These are phyloP conservation scores for Puccinia coronata DNA, from an alignment of 1,284 basidiomycete species.

Conservation along the genomic window DNA sequence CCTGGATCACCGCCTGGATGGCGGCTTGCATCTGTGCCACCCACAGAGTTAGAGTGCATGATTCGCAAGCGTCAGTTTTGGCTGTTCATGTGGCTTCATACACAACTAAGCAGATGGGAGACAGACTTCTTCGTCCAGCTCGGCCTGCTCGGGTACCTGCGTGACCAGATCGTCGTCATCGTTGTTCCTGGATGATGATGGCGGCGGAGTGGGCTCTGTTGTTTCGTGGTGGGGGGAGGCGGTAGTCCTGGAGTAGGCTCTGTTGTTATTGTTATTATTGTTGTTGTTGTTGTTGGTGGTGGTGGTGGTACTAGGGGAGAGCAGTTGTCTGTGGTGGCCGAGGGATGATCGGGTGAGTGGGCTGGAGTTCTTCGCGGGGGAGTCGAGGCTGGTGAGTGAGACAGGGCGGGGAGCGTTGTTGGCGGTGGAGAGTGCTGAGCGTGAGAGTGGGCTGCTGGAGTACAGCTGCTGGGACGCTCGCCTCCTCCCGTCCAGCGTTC, in stretches of 20 bases:
- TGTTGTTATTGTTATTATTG: neutral
- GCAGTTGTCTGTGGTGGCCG: neutral
- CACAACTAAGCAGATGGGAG: neutral
- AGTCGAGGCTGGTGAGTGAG: neutral
- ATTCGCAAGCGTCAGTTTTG: neutral
- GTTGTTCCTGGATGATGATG: neutral
- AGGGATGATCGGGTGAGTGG: constrained; percentile 4
- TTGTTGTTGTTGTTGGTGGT: neutral
- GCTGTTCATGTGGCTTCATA: neutral
- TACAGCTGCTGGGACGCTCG: neutral
- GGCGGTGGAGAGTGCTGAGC: neutral
- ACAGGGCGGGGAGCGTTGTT: neutral
- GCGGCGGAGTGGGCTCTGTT: neutral
- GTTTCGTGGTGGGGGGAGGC: no score
- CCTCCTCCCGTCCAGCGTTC: no score
- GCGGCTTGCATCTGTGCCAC: constrained; percentile 42
- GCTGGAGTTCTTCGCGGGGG: neutral
- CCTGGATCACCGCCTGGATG: constrained; percentile 29
- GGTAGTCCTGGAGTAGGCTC: no score
- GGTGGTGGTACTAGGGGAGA: neutral
- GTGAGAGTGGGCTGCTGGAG: neutral
- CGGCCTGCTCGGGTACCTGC: constrained; percentile 6
- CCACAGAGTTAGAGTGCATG: neutral
- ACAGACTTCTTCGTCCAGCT: constrained; percentile 26
- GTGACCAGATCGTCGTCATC: constrained; percentile 18